Evolutionary conservation across 495 filamentous ascomycete species (phyloP), one percentile per base, ranked within the genome.

Genomic region (Daldinia grandis): DNA sequence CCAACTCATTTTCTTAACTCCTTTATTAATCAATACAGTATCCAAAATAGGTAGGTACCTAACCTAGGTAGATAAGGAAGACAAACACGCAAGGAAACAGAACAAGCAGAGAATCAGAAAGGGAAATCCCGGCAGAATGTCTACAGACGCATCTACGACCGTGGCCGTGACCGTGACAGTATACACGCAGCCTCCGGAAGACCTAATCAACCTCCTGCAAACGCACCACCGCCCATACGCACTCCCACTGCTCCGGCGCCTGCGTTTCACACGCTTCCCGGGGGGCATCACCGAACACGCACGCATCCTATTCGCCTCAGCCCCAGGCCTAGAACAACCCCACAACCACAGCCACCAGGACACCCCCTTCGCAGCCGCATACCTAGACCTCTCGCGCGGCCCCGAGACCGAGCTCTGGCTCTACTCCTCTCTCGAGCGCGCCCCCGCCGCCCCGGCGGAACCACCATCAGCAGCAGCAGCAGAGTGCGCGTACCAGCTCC

Each of bases 371-470:
- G 82, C 86, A 12, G 85, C 86, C 19, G 88, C 86, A 1, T 86
- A 84, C 65, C 78, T 89, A 15, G 88, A 92, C 75, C 78, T 90
- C 27, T 81, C 82, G 33, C 74, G 81, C 9, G 83, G 80, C 5
- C 85, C 85, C 0, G 86, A 91, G 67, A 91, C 89, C 19, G 84
- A 91, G 68, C 79, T 87, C 14, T 85, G 86, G 82, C 27, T 91
- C 4, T 91, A 87, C 67, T 83, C 79, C 30, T 87, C 86, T 19
- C 69, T 87, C 1, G 89, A 91, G 68, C 40, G 21, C 27, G 25
- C 12, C 50, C 24, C n/a, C n/a, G n/a, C n/a, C n/a, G n/a, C n/a
- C n/a, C n/a, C n/a, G n/a, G n/a, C n/a, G n/a, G n/a, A n/a, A n/a
- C n/a, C n/a, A n/a, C n/a, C n/a, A n/a, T n/a, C n/a, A n/a, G n/a